Base-by-base conservation (phyloP, 2,329 filamentous ascomycete genomes). In the Penicillium sp. region DNA sequence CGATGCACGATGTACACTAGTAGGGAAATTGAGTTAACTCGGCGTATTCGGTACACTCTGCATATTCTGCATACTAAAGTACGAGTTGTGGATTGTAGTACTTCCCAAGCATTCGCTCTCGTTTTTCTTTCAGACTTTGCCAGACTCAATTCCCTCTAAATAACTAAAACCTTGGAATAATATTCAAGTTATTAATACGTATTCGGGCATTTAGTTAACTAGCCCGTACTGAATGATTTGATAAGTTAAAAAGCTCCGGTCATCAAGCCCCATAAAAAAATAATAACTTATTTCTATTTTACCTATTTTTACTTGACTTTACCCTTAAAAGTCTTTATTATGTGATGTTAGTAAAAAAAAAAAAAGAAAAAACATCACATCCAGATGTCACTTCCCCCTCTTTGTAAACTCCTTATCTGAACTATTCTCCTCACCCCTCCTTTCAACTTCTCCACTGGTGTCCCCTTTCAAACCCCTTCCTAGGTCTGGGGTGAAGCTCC, bases 261-360 rank as follows among this genome's bases (percentile, higher is more conserved):
- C 44, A 31, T 8, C 23, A 19, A 23, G 55, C 49, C 53, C 57
- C 57, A 55, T 57, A 39, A 58, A 38, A 59, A 56, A 38, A 42
- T 2, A 13, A 33, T 33, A 15, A 33, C 31, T 17, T 23, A 38
- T 47, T 36, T 29, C 38, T 52, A 19, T 52, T 23, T 31, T 50
- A 21, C 35, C 35, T 45, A 36, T 27, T 53, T 43, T 47, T 45
- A 47, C 42, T 38, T 53, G n/a, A 19, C 12, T 33, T 44, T 52
- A 53, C 42, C 25, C 21, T 44, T 51, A 9, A 13, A 7, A 53
- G 29, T 25, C 17, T 47, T 36, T 36, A 21, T 50, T 29, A 41
- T 29, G 36, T n/a, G n/a, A 50, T 29, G 25, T 27, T 25, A 21
- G 25, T 39, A 21, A 49, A 33, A 41, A 41, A 43, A 25, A 31